Base-by-base conservation (phyloP, 1,284 basidiomycete genomes). In the Pseudozyma thailandica region DNA sequence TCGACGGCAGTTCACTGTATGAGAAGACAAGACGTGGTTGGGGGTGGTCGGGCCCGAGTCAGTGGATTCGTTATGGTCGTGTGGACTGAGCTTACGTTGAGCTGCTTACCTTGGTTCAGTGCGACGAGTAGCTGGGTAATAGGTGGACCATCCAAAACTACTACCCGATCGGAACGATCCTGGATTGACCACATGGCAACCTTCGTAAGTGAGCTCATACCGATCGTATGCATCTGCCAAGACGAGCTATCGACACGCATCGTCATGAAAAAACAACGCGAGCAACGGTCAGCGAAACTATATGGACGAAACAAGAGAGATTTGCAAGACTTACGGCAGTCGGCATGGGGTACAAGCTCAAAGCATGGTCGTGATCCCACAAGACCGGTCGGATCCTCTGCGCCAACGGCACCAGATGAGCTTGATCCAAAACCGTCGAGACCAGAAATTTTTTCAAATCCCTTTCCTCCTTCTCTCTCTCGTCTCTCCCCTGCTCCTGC, bases 111-210 rank as follows among this genome's bases (percentile, higher is more conserved):
- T 84, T 42, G 81, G 74, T 66, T 71, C 83, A 20, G 68, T 79
- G 43, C 74, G 71, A 38, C 72, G 79, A 23, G 53, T 80, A 23
- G 72, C 68, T 15, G 83, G 83, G 39, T 84, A 82, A 56, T 83
- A 84, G 2, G 82, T 83, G 13, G 77, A 74, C 83, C 83, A 84
- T 0, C 74, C 66, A 23, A 79, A 83, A 18, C 59, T 42, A 26
- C 61, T 60, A 15, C 83, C 79, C 9, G 48, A 48, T 20, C 74
- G 48, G 58, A 82, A 83, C 1, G 80, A 78, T 13, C 96, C 95
- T 0, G 96, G 96, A 83, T 98, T 99, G 86, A 98, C 94, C 27
- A 98, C 96, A 84, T 98, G 95, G 80, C 96, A 98, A 6, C 93
- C 93, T 50, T 95, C 94, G 81, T 99, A 99, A 1, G 94, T 98